These are phyloP conservation scores for Fremontodendron californicum DNA, from an alignment of 345 rosid species.

Conservation along the genomic window DNA sequence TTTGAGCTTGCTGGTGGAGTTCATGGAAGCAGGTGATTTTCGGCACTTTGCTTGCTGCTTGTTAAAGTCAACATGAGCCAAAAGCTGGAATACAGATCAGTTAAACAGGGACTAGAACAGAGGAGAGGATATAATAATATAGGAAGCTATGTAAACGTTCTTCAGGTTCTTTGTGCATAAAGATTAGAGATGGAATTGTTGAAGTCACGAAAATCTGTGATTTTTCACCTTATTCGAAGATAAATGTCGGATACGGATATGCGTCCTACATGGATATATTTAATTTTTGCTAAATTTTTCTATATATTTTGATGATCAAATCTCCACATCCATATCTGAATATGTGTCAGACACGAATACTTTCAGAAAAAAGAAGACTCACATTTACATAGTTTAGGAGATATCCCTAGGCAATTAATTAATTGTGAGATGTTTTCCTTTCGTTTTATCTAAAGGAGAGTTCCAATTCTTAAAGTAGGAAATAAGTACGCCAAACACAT, in stretches of 20 bases:
- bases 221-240: not conserved
- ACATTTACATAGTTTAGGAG: not conserved
- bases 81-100: not conserved
- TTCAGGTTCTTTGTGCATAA: not conserved
- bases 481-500: not conserved
- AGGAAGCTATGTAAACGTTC: not conserved
- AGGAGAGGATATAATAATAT: not conserved
- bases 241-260: too few species aligned
- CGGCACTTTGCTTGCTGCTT: not conserved
- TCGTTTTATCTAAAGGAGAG: not conserved
- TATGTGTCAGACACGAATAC: too few species aligned
- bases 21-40: not conserved
- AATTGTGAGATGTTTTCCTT: not conserved
- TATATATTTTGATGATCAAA: too few species aligned
- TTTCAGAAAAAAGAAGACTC: too few species aligned
- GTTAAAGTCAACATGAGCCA: not conserved
- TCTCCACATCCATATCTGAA: too few species aligned
- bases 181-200: not conserved
- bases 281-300: slow-evolving; percentile 43
- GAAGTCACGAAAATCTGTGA: not conserved
- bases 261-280: too few species aligned
- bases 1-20: not conserved
- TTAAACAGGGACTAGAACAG: not conserved
- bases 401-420: not conserved
- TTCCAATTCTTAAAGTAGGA: not conserved